Base-by-base conservation (phyloP, 2,329 filamentous ascomycete species). In the Stachybotrys chartarum region DNA sequence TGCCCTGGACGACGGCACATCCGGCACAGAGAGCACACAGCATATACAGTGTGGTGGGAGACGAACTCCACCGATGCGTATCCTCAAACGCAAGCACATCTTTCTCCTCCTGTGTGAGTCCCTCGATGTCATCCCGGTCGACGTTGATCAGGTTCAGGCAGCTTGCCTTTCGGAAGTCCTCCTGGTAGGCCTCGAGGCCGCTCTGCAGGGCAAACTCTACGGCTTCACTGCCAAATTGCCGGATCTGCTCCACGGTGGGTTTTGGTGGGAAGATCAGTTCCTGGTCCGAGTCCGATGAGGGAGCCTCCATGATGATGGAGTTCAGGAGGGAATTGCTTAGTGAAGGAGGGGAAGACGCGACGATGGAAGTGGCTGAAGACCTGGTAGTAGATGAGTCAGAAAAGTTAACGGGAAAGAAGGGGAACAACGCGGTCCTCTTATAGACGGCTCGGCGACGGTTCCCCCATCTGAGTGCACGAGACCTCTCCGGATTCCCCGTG, bases 1-100 rank as follows among this genome's bases (percentile, higher is more conserved):
- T 86, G 18, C 84, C 82, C 53, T 78, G 75, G 0, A 81, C 78
- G 24, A 81, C 78, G 11, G 81, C 80, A 53, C 63, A 64, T 72
- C 80, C 57, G 78, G 72, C 51, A 62, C 80, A 82, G 48, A 80
- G 69, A 12, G 74, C 70, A 57, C 84, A 82, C 1, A 80, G 66
- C 50, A 68, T 64, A 54, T 70, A 68, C 30, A 72, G 63, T 62
- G 66, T 70, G 60, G 62, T 70, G 0, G 81, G 77, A 24, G 79
- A 78, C 57, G 61, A 48, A 7, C 70, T 72, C 76, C 82, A 85
- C 55, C 81, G 81, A 68, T 85, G 79, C 73, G 81, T 54, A 73
- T 82, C 61, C 75, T 83, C 61, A 66, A 72, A 61, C 1, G 59
- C 55, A 14, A 68, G 61, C 3, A 65, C 50, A 0, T 56, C 46